Conservation (phyloP, 2,329 filamentous ascomycete genomes). For the Leptodontidium sp. region DNA sequence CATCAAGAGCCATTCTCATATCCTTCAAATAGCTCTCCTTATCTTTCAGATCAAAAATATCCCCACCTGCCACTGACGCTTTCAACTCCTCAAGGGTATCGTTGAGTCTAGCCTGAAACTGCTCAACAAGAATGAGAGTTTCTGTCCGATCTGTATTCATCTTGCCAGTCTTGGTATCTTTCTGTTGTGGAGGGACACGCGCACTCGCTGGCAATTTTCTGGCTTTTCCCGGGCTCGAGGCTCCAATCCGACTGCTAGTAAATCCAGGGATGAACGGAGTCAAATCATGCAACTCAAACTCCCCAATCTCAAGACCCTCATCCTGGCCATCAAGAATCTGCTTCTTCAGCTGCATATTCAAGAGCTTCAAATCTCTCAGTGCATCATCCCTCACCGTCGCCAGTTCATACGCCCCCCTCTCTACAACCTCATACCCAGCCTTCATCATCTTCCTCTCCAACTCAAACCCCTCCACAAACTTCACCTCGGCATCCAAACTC, state of each 20-base stretch:
- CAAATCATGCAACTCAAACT: background rate
- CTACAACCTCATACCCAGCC: background rate
- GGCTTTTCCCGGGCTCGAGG: too few species aligned
- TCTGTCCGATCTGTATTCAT: too few species aligned
- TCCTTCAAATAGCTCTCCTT: background rate
- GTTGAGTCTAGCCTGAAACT: background rate
- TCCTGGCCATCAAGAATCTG: background rate
- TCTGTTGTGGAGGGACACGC: too few species aligned
- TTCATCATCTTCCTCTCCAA: background rate
- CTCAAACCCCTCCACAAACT: background rate
- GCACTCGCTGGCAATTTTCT: too few species aligned
- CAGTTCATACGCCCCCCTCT: background rate
- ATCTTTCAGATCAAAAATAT: background rate
- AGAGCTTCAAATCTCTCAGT: background rate
- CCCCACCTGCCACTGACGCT: background rate
- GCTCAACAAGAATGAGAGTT: too few species aligned
- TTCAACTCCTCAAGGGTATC: background rate
- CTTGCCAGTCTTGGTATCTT: too few species aligned
- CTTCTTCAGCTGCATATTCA: background rate
- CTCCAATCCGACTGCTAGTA: too few species aligned
- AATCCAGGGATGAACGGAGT: too few species aligned
- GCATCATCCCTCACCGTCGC: background rate
- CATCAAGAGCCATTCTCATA: background rate
- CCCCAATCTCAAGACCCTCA: background rate
- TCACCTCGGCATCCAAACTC: background rate